Percentiles rank a stretch among this genome's conserved stretches.
Conservation (phyloP, 192 early-diverging fungal genomes). For the Oehlia diaphana region DNA sequence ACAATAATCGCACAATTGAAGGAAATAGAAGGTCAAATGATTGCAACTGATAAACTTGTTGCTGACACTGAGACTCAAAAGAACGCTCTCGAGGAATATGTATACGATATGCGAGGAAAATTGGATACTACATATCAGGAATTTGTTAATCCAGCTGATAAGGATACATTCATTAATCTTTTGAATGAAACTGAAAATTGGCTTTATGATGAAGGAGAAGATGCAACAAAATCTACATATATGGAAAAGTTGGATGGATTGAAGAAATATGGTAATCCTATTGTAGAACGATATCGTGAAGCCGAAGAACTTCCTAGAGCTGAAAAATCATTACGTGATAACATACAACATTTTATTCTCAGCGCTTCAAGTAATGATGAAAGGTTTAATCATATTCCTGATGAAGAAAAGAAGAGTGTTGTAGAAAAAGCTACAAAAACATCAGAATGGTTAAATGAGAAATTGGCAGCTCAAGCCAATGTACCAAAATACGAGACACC, state of each 20-base stretch:
- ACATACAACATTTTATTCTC: constrained; percentile 68
- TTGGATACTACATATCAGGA: constrained; percentile 69
- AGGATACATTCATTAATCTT: constrained; percentile 65
- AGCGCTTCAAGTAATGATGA: constrained; percentile 78
- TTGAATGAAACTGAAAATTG: constrained; percentile 91
- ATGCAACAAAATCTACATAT: constrained; percentile 88
- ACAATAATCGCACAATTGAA: constrained; percentile 62
- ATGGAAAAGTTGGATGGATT: constrained; percentile 77
- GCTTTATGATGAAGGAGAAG: constrained; percentile 98
- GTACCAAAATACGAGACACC: constrained; percentile 75
- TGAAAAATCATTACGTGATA: constrained; percentile 79
- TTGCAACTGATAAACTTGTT: constrained; percentile 80
- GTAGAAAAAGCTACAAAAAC: constrained; percentile 72
- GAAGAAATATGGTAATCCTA: constrained; percentile 80
- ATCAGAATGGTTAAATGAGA: constrained; percentile 86
- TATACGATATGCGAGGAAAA: constrained; percentile 93
- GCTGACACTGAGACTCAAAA: constrained; percentile 90
- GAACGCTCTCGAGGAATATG: constrained; percentile 98
- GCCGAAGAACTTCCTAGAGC: constrained; percentile 82
- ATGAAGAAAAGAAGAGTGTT: constrained; percentile 82
- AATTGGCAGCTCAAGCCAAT: constrained; percentile 71
- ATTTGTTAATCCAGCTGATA: constrained; percentile 72
- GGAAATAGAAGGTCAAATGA: constrained; percentile 86
- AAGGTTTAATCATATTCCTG: constrained; percentile 83
- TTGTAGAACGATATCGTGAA: constrained; percentile 79